Percentiles rank a stretch among this genome's conserved stretches.
phyloP scores from a whole-genome alignment of 2,329 filamentous ascomycete species.

The Colletotrichum caudatum region DNA sequence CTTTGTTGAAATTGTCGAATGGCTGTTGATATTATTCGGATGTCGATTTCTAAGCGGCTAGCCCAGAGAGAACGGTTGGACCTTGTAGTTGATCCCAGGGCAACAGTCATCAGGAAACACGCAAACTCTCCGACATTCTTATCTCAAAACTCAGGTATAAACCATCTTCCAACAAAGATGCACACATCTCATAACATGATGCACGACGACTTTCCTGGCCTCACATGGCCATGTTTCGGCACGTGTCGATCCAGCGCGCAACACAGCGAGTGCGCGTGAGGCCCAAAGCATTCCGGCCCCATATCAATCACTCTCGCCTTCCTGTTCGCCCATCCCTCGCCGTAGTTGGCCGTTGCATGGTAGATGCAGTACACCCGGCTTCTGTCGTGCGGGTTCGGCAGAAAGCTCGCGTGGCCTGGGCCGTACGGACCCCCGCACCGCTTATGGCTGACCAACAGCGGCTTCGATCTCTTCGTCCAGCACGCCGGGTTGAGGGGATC shows the following conservation, averaged over 20 bases:
- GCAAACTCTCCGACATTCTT: background rate
- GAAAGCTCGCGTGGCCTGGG: slow-evolving; percentile 70
- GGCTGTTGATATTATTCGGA: slow-evolving; percentile 4
- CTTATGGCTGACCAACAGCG: slow-evolving; percentile 64
- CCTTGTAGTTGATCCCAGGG: background rate
- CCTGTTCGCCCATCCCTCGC: slow-evolving; percentile 43
- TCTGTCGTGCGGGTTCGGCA: slow-evolving; percentile 64
- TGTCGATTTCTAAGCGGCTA: background rate
- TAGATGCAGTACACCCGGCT: slow-evolving; percentile 68
- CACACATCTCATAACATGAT: slow-evolving; percentile 24
- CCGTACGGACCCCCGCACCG: slow-evolving; percentile 62
- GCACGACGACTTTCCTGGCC: slow-evolving; percentile 11
- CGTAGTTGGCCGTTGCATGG: slow-evolving; percentile 62
- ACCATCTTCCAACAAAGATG: background rate
- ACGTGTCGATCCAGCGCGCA: slow-evolving; percentile 39
- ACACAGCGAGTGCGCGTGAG: slow-evolving; percentile 40
- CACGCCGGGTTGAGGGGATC: slow-evolving; percentile 58
- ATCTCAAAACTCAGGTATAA: background rate
- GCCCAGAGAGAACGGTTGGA: slow-evolving; percentile 20
- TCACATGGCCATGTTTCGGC: slow-evolving; percentile 21
- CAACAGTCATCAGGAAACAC: background rate
- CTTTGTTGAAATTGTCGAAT: background rate
- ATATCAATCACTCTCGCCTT: slow-evolving; percentile 43
- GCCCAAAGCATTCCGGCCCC: slow-evolving; percentile 37
- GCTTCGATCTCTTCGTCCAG: slow-evolving; percentile 65